phyloP scores from a whole-genome alignment of 108 stramenopile genomes.

The Ochromonas danica region DNA sequence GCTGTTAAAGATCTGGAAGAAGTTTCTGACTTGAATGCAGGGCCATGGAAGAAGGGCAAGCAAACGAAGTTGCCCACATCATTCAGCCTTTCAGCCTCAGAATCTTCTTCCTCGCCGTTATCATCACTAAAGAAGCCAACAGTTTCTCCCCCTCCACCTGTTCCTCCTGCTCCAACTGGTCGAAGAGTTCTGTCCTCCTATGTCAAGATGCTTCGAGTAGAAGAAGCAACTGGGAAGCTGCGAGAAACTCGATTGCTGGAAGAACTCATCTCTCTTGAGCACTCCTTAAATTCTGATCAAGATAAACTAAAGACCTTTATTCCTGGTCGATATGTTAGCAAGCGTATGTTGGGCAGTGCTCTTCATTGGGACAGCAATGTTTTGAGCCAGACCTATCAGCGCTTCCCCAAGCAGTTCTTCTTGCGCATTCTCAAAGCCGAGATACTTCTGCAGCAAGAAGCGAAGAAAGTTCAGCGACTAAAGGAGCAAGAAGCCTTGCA shows the following conservation, averaged over 20 bases:
- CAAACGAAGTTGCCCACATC: no score
- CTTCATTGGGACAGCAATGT: conserved; percentile 21
- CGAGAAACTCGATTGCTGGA: conserved; percentile 5
- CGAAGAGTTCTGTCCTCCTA: conserved; percentile 18
- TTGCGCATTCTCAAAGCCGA: conserved; percentile 35
- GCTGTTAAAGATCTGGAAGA: conserved; percentile 5
- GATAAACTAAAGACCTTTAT: no score
- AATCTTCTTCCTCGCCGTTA: no score
- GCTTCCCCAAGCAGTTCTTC: not conserved
- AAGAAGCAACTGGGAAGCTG: conserved; percentile 25
- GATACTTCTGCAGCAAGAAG: conserved; percentile 17
- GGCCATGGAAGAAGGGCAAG: no score
- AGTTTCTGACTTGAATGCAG: not conserved
- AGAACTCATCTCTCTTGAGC: not conserved
- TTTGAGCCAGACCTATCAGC: not conserved
- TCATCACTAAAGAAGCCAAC: no score
- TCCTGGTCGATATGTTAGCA: no score
- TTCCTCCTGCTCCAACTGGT: not conserved
- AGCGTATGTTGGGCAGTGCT: no score
- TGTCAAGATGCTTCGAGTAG: conserved; percentile 28
- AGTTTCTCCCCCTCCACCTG: no score
- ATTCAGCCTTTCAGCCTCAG: no score
- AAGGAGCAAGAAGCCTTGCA: not conserved
- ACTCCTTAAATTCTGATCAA: no score
- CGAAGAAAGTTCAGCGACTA: not conserved